Evolutionary conservation across 2,329 filamentous ascomycete genomes (phyloP).

Genomic region (Sporothrix mexicana): DNA sequence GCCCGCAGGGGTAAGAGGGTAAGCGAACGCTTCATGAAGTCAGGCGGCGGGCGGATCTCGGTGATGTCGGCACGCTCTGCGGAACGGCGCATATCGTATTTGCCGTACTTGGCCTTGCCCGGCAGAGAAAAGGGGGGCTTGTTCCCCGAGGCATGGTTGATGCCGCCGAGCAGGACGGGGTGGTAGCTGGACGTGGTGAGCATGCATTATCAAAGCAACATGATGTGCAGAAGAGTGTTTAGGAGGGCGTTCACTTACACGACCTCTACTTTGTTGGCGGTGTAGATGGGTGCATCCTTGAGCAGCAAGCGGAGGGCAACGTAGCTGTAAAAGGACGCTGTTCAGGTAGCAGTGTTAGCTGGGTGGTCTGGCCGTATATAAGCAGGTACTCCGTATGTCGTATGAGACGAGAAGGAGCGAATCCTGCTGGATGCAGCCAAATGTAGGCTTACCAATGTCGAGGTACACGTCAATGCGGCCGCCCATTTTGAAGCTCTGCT

Average conservation of each 20-base stretch:
- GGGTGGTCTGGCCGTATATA: conserved; percentile 19
- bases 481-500: conserved; percentile 31
- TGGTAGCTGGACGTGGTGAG: conserved; percentile 60
- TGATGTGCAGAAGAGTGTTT: too few relatives aligned
- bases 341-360: conserved; percentile 27
- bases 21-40: conserved; percentile 52
- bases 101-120: conserved; percentile 67
- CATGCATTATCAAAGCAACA: too few relatives aligned
- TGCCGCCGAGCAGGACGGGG: conserved; percentile 73
- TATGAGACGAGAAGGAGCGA: background rate
- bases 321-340: conserved; percentile 70
- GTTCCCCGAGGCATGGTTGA: conserved; percentile 69
- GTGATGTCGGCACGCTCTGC: conserved; percentile 48
- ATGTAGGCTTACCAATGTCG: conserved; percentile 63
- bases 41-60: conserved; percentile 47
- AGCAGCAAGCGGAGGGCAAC: conserved; percentile 63
- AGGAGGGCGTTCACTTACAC: conserved; percentile 58
- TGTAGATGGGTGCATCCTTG: conserved; percentile 60
- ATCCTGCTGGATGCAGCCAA: background rate
- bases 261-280: conserved; percentile 64
- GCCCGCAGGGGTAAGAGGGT: conserved; percentile 66
- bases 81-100: conserved; percentile 50
- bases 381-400: too few relatives aligned
- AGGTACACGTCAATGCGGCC: conserved; percentile 55
- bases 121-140: conserved; percentile 74